These are phyloP conservation scores for Jaapia argillacea DNA, from an alignment of 768 basidiomycete genomes.

Conservation along the genomic window DNA sequence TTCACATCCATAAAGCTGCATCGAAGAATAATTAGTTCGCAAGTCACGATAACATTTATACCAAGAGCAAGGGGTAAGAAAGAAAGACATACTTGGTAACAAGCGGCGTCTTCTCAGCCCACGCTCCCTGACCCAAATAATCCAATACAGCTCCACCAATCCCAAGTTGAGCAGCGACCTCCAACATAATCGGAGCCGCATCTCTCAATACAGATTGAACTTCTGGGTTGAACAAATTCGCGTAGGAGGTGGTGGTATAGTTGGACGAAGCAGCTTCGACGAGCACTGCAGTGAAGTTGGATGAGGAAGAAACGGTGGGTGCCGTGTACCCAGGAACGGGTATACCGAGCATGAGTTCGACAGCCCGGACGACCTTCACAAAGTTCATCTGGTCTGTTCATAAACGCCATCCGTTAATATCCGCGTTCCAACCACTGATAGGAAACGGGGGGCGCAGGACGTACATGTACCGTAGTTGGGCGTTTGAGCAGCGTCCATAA, in stretches of 20 bases:
- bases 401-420: constrained; percentile 1
- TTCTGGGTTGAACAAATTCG: constrained; percentile 15
- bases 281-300: constrained; percentile 28
- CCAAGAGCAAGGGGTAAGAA: not conserved
- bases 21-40: not conserved
- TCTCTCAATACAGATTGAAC: constrained; percentile 23
- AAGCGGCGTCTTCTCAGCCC: constrained; percentile 19
- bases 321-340: constrained; percentile 21
- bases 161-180: constrained; percentile 14
- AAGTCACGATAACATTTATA: not conserved
- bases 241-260: constrained; percentile 5
- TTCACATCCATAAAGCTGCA: constrained; percentile 74
- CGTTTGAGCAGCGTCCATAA: constrained; percentile 59
- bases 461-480: constrained; percentile 64
- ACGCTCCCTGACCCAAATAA: no score
- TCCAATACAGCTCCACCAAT: no score
- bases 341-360: constrained; percentile 55
- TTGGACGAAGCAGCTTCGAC: constrained; percentile 8
- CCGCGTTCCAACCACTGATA: not conserved
- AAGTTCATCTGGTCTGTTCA: constrained; percentile 57
- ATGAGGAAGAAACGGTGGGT: constrained; percentile 12
- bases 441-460: constrained; percentile 11
- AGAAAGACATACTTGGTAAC: constrained; percentile 25
- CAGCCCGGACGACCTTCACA: constrained; percentile 53
- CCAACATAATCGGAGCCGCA: constrained; percentile 26